Conservation (phyloP, 2,329 filamentous ascomycete genomes). For the Penicillium sp. region DNA sequence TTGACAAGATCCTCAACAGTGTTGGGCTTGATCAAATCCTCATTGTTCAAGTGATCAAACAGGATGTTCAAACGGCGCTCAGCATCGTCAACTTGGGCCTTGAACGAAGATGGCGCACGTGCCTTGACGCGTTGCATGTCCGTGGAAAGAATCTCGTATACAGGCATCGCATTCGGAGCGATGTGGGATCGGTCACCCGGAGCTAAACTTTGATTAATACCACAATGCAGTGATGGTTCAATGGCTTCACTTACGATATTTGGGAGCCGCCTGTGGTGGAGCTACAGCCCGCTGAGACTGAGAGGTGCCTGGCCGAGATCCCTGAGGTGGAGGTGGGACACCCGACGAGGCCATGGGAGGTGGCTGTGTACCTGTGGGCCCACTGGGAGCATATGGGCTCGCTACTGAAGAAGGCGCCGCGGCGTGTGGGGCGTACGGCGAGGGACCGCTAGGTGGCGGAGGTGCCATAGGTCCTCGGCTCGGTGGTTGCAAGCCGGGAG, state of each 20-base stretch:
- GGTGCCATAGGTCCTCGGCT: slow-evolving; percentile 46
- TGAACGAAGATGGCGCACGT: slow-evolving; percentile 79
- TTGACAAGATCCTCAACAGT: slow-evolving; percentile 49
- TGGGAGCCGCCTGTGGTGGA: slow-evolving; percentile 48
- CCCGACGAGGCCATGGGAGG: slow-evolving; percentile 25
- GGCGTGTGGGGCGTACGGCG: slow-evolving; percentile 56
- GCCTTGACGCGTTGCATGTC: slow-evolving; percentile 87
- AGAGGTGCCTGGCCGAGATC: slow-evolving; percentile 43
- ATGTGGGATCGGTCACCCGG: slow-evolving; percentile 88
- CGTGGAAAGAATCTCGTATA: slow-evolving; percentile 72
- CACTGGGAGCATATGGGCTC: slow-evolving; percentile 41
- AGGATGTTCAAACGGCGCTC: slow-evolving; percentile 86
- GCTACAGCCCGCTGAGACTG: slow-evolving; percentile 45
- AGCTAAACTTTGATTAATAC: slow-evolving; percentile 28
- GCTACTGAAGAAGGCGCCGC: slow-evolving; percentile 32
- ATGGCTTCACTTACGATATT: slow-evolving; percentile 55
- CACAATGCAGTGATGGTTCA: no score
- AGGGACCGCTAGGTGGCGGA: slow-evolving; percentile 35
- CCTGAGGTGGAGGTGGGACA: slow-evolving; percentile 35
- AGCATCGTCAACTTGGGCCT: slow-evolving; percentile 84
- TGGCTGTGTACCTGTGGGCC: slow-evolving; percentile 41
- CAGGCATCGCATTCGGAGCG: slow-evolving; percentile 63
- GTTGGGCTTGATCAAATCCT: slow-evolving; percentile 75
- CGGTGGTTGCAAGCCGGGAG: slow-evolving; percentile 42
- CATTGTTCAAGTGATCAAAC: slow-evolving; percentile 97